Evolutionary conservation across 345 rosid genomes (phyloP).

Genomic region (Capsella bursapastoris): DNA sequence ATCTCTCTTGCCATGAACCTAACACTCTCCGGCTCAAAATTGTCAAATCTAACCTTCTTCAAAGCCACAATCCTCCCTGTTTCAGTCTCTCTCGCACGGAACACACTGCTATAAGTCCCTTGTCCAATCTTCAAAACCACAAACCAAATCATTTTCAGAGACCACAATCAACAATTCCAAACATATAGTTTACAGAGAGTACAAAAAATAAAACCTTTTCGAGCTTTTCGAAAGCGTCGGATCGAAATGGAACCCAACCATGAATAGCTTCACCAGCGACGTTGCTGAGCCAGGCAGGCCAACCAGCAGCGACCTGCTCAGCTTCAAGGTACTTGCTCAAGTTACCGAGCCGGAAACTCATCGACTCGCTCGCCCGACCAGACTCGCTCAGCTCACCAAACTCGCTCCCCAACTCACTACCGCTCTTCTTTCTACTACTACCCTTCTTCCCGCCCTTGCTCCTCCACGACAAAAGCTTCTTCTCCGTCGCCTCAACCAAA

Average conservation of each 20-base stretch:
- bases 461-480: constrained; percentile 44
- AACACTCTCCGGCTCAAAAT: constrained; percentile 98
- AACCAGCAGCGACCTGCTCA: constrained; percentile 96
- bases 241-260: constrained; percentile 90
- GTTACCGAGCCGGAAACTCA: constrained; percentile 77
- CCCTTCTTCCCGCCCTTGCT: constrained; percentile 45
- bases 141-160: constrained; percentile 4
- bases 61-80: constrained; percentile 89
- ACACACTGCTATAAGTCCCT: constrained; percentile 97
- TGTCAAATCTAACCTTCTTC: constrained; percentile 94
- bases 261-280: constrained; percentile 97
- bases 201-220: constrained; percentile 65
- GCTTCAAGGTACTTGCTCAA: constrained; percentile 71
- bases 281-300: constrained; percentile 98
- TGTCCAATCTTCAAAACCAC: constrained; percentile 77
- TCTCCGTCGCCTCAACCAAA: constrained; percentile 36
- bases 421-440: constrained; percentile 46
- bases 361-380: constrained; percentile 72
- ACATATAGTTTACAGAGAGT: not conserved
- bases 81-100: constrained; percentile 82
- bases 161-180: not conserved
- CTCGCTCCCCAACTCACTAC: constrained; percentile 44
- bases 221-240: constrained; percentile 81
- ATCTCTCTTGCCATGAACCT: constrained; percentile 99
- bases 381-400: constrained; percentile 80